Evolutionary conservation across 2,329 filamentous ascomycete species (phyloP).

Genomic region (Neofusicoccum cordaticola): DNA sequence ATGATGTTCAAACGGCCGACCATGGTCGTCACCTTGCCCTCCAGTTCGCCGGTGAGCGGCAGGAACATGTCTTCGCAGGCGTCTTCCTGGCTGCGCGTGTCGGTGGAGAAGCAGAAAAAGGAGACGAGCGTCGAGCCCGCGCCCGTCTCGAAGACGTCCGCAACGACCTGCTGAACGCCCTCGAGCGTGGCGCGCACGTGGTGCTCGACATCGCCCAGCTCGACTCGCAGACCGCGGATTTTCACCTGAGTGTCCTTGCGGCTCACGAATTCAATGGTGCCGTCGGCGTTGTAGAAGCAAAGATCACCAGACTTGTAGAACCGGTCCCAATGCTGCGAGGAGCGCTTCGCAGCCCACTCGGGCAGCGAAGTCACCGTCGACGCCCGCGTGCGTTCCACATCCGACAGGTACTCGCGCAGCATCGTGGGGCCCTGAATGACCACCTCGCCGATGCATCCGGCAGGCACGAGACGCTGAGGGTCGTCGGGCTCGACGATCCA

Average conservation of each 20-base stretch:
- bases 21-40: not conserved
- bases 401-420: conserved; percentile 33
- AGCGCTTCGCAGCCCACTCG: too few relatives aligned
- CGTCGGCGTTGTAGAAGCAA: conserved; percentile 30
- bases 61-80: not conserved
- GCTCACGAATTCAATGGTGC: conserved; percentile 34
- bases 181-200: conserved; percentile 16
- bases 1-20: conserved; percentile 1
- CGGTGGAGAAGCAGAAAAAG: too few relatives aligned
- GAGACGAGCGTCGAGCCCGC: conserved; percentile 15
- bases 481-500: conserved; percentile 29
- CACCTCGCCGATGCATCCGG: conserved; percentile 34
- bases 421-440: conserved; percentile 35
- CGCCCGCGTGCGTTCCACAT: conserved; percentile 28
- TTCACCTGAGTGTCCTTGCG: conserved; percentile 26
- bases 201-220: conserved; percentile 22
- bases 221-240: not conserved
- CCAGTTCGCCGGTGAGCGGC: not conserved
- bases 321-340: not conserved
- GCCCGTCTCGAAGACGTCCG: conserved; percentile 32
- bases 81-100: too few relatives aligned
- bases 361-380: conserved; percentile 1
- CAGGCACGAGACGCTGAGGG: conserved; percentile 30
- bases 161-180: conserved; percentile 22
- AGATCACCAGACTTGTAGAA: not conserved